Base-by-base conservation (phyloP, 2,329 filamentous ascomycete genomes). In the Ceratocystis colombiana region DNA sequence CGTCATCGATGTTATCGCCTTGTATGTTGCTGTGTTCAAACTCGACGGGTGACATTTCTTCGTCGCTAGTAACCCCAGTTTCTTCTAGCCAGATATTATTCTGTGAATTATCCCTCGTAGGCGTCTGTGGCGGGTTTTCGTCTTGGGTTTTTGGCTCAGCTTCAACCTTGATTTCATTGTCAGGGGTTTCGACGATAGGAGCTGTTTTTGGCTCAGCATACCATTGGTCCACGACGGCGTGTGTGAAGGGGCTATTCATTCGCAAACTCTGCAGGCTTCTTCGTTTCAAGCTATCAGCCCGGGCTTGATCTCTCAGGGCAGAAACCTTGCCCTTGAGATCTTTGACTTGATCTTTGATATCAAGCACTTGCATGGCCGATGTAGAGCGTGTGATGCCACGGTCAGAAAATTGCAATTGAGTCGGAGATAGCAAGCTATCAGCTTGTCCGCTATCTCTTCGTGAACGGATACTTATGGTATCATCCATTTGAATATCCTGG, bases 311-410 rank as follows among this genome's bases (percentile, higher is more conserved):
- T 71, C 89, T 88, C 53, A 96, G 75, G 17, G 80, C 88, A 1
- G 90, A 92, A 45, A 96, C 91, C 71, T 90, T 90, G 68, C 88
- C 89, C 72, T 91, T 92, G 61, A 96, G 79, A 64, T 88, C 90
- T 66, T 88, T 86, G 83, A 96, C 89, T 73, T 96, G 90, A 70
- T 90, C 87, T 68, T 90, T 89, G 55, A 96, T 78, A 64, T 83
- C 82, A 7, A 87, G 84, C 72, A 89, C 84, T 72, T 89, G 86
- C 15, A 86, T 81, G n/a, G 85, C 85, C 0, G 90, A 93, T 15
- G 85, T 80, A 2, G 88, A 86, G 20, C 89, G 82, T 30, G 82
- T 82, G 7, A 87, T 75, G 0, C 79, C 80, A 55, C 78, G 76
- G 8, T 79, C 78, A n/a, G 72, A 71, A 45, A 72, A 76, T 0